A percentile compares a stretch with the other conserved stretches of the same genome.
Evolutionary conservation across 768 basidiomycete genomes (phyloP).

Genomic region (Melanogaster broomeanus): DNA sequence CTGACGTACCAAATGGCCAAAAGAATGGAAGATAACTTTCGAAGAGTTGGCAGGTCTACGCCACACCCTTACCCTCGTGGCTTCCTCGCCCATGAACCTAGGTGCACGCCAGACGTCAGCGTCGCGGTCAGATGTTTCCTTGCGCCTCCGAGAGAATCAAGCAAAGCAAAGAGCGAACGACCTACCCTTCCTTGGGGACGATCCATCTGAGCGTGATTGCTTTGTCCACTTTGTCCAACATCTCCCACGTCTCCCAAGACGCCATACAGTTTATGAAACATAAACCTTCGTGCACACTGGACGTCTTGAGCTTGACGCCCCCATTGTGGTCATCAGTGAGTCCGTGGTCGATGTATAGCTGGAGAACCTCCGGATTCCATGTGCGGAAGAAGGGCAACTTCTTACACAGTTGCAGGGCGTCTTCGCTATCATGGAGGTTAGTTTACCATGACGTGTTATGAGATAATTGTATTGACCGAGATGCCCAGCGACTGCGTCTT

Average conservation of each 20-base stretch:
- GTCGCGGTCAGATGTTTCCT: not conserved
- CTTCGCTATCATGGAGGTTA: constrained; percentile 46
- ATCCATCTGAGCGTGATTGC: constrained; percentile 31
- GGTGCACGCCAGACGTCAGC: not conserved
- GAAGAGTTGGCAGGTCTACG: constrained; percentile 30
- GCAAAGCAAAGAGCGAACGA: not conserved
- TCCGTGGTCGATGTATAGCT: constrained; percentile 61
- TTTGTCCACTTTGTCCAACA: constrained; percentile 27
- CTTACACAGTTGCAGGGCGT: constrained; percentile 52
- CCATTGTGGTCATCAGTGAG: constrained; percentile 38
- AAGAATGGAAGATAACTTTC: constrained; percentile 27
- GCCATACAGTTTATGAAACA: constrained; percentile 51
- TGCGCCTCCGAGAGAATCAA: too few relatives aligned
- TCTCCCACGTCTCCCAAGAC: constrained; percentile 27
- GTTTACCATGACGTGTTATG: not conserved
- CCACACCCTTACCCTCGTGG: constrained; percentile 27
- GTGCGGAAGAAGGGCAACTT: constrained; percentile 64
- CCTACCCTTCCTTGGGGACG: constrained; percentile 23
- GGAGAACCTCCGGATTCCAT: constrained; percentile 69
- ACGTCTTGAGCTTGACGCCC: constrained; percentile 62
- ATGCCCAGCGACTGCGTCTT: constrained; percentile 65
- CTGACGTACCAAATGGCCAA: constrained; percentile 30
- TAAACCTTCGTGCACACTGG: constrained; percentile 62
- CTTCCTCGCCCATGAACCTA: constrained; percentile 16
- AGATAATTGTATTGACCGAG: constrained; percentile 41